These are phyloP conservation scores for Limnomonas spitsbergensis DNA, from an alignment of 139 green algal species.

Conservation along the genomic window DNA sequence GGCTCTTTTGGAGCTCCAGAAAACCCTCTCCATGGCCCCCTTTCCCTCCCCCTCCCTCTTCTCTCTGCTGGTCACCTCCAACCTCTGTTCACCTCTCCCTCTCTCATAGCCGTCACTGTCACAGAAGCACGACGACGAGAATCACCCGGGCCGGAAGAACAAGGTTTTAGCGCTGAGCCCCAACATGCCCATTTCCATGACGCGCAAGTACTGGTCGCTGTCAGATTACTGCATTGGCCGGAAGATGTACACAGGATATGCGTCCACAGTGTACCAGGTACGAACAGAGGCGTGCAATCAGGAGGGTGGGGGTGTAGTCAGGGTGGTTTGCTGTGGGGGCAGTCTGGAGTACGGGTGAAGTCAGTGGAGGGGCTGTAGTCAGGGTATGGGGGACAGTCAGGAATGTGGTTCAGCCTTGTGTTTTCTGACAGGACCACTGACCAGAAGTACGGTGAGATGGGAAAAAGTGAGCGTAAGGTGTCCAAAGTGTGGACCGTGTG, in stretches of 20 bases:
- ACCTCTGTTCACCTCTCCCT: too few relatives aligned
- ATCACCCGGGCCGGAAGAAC: slow-evolving; percentile 5
- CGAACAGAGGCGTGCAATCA: not conserved
- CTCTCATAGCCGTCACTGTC: too few relatives aligned
- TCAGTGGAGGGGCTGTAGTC: not conserved
- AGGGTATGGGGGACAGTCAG: not conserved
- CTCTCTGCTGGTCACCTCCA: too few relatives aligned
- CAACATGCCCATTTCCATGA: slow-evolving; percentile 40
- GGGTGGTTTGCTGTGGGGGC: too few relatives aligned
- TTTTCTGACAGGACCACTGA: too few relatives aligned
- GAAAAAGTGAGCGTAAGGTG: too few relatives aligned
- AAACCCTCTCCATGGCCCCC: too few relatives aligned
- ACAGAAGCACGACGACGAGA: not conserved
- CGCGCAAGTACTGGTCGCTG: slow-evolving; percentile 45
- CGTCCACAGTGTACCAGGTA: slow-evolving; percentile 52
- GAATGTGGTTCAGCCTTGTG: not conserved
- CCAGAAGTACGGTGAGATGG: too few relatives aligned
- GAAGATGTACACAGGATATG: slow-evolving; percentile 67
- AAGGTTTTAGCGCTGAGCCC: slow-evolving; percentile 33
- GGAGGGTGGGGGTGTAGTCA: not conserved
- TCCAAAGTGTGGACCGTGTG: too few relatives aligned
- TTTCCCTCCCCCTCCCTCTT: too few relatives aligned
- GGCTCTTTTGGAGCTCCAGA: too few relatives aligned
- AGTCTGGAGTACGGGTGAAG: too few relatives aligned
- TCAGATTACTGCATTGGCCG: slow-evolving; percentile 48